These are phyloP conservation scores for Botrytis medusae DNA, from an alignment of 2,329 filamentous ascomycete genomes.

Conservation along the genomic window DNA sequence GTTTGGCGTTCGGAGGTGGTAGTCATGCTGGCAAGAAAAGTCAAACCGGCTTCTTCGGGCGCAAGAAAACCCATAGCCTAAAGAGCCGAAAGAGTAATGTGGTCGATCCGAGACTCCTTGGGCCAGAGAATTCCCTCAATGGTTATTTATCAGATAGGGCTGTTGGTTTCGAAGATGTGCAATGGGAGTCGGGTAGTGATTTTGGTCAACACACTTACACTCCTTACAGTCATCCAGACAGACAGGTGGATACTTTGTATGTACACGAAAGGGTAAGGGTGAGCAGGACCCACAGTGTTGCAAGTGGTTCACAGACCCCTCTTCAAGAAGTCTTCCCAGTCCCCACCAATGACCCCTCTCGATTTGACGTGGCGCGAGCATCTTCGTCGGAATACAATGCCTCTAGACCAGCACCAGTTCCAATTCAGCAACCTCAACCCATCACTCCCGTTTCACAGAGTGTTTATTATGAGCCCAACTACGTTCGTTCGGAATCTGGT, in stretches of 20 bases:
- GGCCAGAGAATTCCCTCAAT: constrained; percentile 60
- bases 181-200: constrained; percentile 35
- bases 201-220: constrained; percentile 33
- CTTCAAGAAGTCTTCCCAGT: constrained; percentile 67
- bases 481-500: constrained; percentile 38
- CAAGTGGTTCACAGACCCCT: constrained; percentile 41
- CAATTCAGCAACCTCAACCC: constrained; percentile 84
- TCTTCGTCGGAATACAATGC: constrained; percentile 49
- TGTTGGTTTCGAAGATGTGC: constrained; percentile 53
- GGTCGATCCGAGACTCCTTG: constrained; percentile 59
- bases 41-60: constrained; percentile 31
- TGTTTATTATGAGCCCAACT: constrained; percentile 56
- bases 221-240: constrained; percentile 6
- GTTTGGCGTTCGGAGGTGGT: constrained; percentile 58
- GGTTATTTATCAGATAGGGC: constrained; percentile 53
- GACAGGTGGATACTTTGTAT: constrained; percentile 1
- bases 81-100: constrained; percentile 48
- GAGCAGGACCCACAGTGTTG: constrained; percentile 40
- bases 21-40: constrained; percentile 38
- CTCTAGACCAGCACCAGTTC: constrained; percentile 58
- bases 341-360: constrained; percentile 63
- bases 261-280: constrained; percentile 10
- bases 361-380: constrained; percentile 57
- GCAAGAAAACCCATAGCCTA: constrained; percentile 37
- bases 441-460: constrained; percentile 68